Conservation (phyloP, 1,284 basidiomycete species). For the Malassezia yamatoensis region DNA sequence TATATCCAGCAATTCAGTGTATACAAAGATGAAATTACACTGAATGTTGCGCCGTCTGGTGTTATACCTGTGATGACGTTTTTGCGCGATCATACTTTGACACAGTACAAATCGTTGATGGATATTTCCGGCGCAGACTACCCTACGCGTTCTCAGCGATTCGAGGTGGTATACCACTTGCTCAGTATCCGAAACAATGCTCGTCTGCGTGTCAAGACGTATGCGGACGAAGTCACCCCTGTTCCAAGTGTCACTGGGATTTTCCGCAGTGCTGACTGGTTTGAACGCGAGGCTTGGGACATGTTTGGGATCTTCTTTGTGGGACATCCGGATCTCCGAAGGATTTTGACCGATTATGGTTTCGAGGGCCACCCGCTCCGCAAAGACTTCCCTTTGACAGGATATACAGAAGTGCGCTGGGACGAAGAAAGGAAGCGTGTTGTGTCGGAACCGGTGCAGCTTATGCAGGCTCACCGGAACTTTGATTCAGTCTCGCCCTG, state of each 20-base stretch:
- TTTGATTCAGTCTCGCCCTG: constrained; percentile 81
- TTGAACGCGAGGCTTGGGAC: constrained; percentile 97
- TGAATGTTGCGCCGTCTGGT: constrained; percentile 74
- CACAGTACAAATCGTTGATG: constrained; percentile 84
- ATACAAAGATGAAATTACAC: constrained; percentile 86
- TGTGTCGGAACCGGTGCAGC: constrained; percentile 91
- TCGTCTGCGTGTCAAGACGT: constrained; percentile 93
- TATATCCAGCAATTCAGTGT: constrained; percentile 47
- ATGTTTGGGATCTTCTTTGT: constrained; percentile 95
- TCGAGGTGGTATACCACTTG: constrained; percentile 95
- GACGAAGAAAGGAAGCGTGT: constrained; percentile 98
- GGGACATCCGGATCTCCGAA: constrained; percentile 87
- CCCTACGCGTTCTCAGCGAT: constrained; percentile 82
- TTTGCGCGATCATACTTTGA: constrained; percentile 89
- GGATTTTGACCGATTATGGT: constrained; percentile 97
- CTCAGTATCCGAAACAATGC: constrained; percentile 63
- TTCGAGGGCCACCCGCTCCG: constrained; percentile 96
- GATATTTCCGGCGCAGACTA: constrained; percentile 94
- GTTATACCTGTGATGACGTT: constrained; percentile 80
- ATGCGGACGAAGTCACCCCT: constrained; percentile 86
- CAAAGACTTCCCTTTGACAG: constrained; percentile 95
- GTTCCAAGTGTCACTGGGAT: constrained; percentile 73
- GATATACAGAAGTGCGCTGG: constrained; percentile 93
- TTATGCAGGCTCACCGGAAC: constrained; percentile 97
- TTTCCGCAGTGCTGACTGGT: constrained; percentile 93